phyloP scores from a whole-genome alignment of 768 basidiomycete species.

The Termitomyces sp. region DNA sequence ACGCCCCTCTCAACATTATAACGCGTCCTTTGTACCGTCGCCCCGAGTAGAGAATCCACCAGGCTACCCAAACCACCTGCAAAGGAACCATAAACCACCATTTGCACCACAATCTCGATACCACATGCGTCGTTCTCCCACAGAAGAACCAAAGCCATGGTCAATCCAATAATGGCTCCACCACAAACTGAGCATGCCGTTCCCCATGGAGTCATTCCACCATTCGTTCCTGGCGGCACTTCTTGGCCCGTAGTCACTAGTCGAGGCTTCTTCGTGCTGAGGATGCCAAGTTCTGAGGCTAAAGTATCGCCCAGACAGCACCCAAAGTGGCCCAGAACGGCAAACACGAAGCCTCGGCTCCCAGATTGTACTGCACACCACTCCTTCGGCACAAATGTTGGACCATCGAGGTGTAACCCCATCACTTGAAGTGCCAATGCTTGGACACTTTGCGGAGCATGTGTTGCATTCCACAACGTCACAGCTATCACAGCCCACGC shows the following conservation, averaged over 20 bases:
- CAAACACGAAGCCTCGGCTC: constrained; percentile 61
- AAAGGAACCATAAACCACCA: constrained; percentile 55
- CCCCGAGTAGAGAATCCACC: constrained; percentile 85
- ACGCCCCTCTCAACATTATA: constrained; percentile 58
- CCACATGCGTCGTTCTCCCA: constrained; percentile 59
- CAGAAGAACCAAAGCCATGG: constrained; percentile 50
- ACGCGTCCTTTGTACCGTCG: constrained; percentile 77
- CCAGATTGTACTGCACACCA: constrained; percentile 63
- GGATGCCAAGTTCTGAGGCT: constrained; percentile 89
- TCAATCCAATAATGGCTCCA: constrained; percentile 64
- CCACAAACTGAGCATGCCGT: constrained; percentile 70
- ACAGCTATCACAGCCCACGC: constrained; percentile 55
- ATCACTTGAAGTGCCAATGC: constrained; percentile 20
- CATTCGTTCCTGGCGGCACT: constrained; percentile 90
- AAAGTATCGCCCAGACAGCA: constrained; percentile 91
- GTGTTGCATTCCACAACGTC: constrained; percentile 58
- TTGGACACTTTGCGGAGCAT: constrained; percentile 38
- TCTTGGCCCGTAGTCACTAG: constrained; percentile 72
- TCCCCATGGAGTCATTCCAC: constrained; percentile 74
- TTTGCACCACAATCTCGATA: constrained; percentile 31
- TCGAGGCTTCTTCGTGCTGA: constrained; percentile 61
- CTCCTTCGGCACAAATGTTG: constrained; percentile 28
- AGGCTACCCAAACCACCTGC: constrained; percentile 79
- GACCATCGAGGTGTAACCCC: constrained; percentile 20
- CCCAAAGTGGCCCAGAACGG: constrained; percentile 76